These are phyloP conservation scores for Trametes sp. DNA, from an alignment of 1,284 basidiomycete species.

Conservation along the genomic window DNA sequence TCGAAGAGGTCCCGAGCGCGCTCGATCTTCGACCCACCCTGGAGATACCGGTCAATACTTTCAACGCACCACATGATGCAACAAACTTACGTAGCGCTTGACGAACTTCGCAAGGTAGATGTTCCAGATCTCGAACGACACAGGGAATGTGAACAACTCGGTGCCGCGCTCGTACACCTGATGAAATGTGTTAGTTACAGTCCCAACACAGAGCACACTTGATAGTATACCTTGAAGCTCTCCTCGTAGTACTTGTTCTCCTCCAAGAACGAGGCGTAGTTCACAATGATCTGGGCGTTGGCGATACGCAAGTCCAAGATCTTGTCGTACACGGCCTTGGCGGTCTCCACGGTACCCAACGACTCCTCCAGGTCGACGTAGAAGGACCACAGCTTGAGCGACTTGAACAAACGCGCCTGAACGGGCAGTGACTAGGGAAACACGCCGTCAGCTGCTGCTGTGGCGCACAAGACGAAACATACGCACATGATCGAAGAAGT, in stretches of 20 bases:
- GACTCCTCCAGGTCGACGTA: conserved; percentile 98
- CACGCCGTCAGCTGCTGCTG: not conserved
- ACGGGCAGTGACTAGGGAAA: conserved; percentile 77
- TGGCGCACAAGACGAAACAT: not conserved
- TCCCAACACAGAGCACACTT: not conserved
- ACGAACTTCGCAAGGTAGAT: conserved; percentile 98
- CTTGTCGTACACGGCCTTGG: conserved; percentile 96
- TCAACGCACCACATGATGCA: not conserved
- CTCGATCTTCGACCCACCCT: conserved; percentile 95
- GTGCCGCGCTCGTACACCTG: conserved; percentile 97
- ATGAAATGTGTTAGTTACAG: not conserved
- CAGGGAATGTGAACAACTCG: conserved; percentile 97
- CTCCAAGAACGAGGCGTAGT: conserved; percentile 97
- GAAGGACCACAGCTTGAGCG: conserved; percentile 98
- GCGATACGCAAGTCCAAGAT: conserved; percentile 98
- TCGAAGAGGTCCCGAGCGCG: conserved; percentile 97
- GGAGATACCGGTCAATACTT: conserved; percentile 13
- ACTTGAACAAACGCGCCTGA: conserved; percentile 95
- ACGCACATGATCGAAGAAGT: conserved; percentile 94
- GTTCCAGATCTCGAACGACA: conserved; percentile 99
- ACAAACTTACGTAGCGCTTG: conserved; percentile 86
- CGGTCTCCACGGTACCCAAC: conserved; percentile 90
- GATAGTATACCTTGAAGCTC: conserved; percentile 83
- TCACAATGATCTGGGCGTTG: conserved; percentile 98
- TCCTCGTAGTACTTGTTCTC: conserved; percentile 99